Evolutionary conservation across 2,329 filamentous ascomycete species (phyloP), one percentile per base, ranked within the genome.

Genomic region (Cladophialophora chaetospira): DNA sequence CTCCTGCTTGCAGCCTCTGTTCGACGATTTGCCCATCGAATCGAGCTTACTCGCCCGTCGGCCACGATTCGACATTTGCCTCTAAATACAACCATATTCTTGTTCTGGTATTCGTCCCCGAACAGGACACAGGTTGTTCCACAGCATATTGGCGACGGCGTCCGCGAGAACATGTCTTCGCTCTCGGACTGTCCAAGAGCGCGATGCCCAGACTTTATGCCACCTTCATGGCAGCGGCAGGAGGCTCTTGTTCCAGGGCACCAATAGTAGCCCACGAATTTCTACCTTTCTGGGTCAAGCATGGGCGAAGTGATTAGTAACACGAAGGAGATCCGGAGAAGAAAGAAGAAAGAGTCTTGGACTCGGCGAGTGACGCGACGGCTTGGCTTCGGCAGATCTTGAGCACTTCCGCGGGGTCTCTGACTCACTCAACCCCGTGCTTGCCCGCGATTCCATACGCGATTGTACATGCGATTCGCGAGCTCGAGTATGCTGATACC

Each of bases 231-330:
- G 29, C 29, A 13, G 13, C 8, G 6, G 29, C 29, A 33, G 13
- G 6, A 33, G 29, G 29, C 13, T 13, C 29, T 13, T 8, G 6
- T 6, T 2, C 3, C 47, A 40, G 47, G 15, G 31, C 4, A 44
- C 47, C 47, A 50, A 50, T 50, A 15, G 47, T 4, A 36, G 26
- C 17, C 10, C 31, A 21, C 38, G 31, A 26, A 11, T 50, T 28
- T 10, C 19, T 40, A 25, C 47, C 36, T 51, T 15, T 51, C 42
- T 28, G 5, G 42, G 36, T 29, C 31, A 51, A 51, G 35, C 25
- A 11, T 29, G 25, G 23, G 17, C 10, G 25, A 31, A 40, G 38
- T n/a, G 42, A 44, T 40, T 40, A 40, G 17, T 11, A 40, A 40
- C 17, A 15, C 36, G 23, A 19, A 6, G 35, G 15, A 15, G 35